A percentile compares a stretch with the other conserved stretches of the same genome.
phyloP scores from a whole-genome alignment of 176 grass and related monocot genomes.

The Rhynchospora pubera region DNA sequence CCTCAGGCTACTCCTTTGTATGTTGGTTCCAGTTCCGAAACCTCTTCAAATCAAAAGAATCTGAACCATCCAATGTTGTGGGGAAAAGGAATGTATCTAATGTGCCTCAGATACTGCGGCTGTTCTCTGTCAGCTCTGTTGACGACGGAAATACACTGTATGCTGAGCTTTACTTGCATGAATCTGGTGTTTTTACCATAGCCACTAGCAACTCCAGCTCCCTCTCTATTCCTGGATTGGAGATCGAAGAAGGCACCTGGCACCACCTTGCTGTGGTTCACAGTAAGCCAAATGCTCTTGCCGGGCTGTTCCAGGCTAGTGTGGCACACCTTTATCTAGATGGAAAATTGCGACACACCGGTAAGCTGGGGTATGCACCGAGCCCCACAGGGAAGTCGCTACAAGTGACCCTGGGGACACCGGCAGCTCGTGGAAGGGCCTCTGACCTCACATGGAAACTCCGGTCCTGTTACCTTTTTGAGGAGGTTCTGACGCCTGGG shows the following conservation, averaged over 20 bases:
- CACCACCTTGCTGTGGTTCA: slow-evolving; percentile 97
- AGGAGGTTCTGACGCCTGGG: slow-evolving; percentile 86
- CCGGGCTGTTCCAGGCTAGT: slow-evolving; percentile 94
- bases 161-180: slow-evolving; percentile 90
- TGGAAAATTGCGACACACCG: slow-evolving; percentile 91
- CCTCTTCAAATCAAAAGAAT: slow-evolving; percentile 74
- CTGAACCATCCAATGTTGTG: slow-evolving; percentile 42
- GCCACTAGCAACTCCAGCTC: slow-evolving; percentile 88
- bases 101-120: slow-evolving; percentile 53
- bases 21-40: slow-evolving; percentile 96
- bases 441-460: slow-evolving; percentile 80
- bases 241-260: slow-evolving; percentile 94
- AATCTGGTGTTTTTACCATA: slow-evolving; percentile 83
- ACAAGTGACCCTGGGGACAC: slow-evolving; percentile 94
- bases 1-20: slow-evolving; percentile 96
- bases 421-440: slow-evolving; percentile 47
- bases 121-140: slow-evolving; percentile 89
- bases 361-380: slow-evolving; percentile 91
- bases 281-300: slow-evolving; percentile 97
- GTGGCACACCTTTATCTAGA: slow-evolving; percentile 91
- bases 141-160: slow-evolving; percentile 67
- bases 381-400: slow-evolving; percentile 88
- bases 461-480: slow-evolving; percentile 92
- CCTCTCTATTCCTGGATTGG: slow-evolving; percentile 75
- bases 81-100: slow-evolving; percentile 46